Conservation (phyloP, 306 rosid genomes). For the Hippophae rhamnoides region DNA sequence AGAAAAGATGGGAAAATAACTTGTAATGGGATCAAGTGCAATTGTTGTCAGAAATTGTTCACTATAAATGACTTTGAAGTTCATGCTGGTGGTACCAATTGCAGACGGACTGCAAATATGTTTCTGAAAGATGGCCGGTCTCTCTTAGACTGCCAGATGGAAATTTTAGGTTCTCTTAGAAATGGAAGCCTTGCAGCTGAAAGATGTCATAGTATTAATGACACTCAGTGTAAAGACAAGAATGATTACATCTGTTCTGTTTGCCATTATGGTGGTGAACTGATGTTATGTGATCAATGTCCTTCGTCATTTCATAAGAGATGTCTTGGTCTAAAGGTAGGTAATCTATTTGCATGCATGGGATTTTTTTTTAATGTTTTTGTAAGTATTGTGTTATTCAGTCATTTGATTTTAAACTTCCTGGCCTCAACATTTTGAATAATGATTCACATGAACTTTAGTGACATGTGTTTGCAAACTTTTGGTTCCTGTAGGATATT, state of each 20-base stretch:
- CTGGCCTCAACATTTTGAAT: neutral
- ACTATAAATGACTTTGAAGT: slow-evolving; percentile 38
- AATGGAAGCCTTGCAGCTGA: slow-evolving; percentile 14
- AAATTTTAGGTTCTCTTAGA: slow-evolving; percentile 22
- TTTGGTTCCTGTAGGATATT: slow-evolving; percentile 38
- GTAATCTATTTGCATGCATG: slow-evolving; percentile 15
- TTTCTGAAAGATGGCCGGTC: slow-evolving; percentile 62
- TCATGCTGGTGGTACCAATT: slow-evolving; percentile 43
- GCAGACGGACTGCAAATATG: slow-evolving; percentile 44
- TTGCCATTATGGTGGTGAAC: slow-evolving; percentile 76
- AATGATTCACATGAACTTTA: neutral
- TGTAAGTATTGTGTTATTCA: neutral
- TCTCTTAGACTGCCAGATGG: slow-evolving; percentile 48
- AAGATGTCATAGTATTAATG: slow-evolving; percentile 11
- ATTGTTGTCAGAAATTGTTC: slow-evolving; percentile 47
- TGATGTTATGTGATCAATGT: slow-evolving; percentile 73
- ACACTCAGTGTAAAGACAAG: slow-evolving; percentile 21
- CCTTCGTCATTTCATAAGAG: slow-evolving; percentile 65
- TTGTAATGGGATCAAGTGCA: slow-evolving; percentile 67
- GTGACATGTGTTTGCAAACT: slow-evolving; percentile 9
- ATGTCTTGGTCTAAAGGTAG: slow-evolving; percentile 71
- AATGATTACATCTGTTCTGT: slow-evolving; percentile 70
- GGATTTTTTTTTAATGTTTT: slow-evolving; percentile 7
- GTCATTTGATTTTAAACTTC: neutral
- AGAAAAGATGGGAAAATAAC: slow-evolving; percentile 46